A percentile compares a stretch with the other conserved stretches of the same genome.
Conservation (phyloP, 2,329 filamentous ascomycete species). For the Paracorniculantispora psalliotae region DNA sequence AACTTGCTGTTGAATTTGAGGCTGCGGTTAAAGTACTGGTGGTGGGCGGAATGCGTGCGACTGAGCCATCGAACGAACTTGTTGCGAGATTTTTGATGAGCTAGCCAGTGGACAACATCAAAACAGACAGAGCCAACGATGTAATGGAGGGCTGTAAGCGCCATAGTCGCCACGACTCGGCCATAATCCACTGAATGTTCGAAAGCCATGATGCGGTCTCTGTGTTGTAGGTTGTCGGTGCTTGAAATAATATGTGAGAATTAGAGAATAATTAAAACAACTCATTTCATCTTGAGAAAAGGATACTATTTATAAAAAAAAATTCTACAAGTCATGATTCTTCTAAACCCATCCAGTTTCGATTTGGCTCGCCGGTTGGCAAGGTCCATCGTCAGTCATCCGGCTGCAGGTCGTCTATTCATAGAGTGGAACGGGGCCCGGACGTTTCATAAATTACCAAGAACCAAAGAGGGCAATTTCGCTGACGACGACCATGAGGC, state of each 20-base stretch:
- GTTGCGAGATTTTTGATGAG: constrained; percentile 10
- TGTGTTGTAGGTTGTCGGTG: neutral
- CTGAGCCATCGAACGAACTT: constrained; percentile 11
- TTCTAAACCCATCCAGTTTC: neutral
- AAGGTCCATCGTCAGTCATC: neutral
- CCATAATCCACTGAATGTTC: neutral
- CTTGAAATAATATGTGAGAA: neutral
- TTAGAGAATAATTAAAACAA: neutral
- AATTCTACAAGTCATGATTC: neutral
- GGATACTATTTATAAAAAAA: neutral
- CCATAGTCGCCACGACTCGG: neutral
- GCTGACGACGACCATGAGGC: neutral
- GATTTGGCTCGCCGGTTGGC: neutral
- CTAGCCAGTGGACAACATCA: constrained; percentile 13
- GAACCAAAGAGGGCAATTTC: neutral
- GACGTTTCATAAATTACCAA: neutral
- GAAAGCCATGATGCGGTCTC: neutral
- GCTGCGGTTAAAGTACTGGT: constrained; percentile 13
- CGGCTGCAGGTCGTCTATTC: neutral
- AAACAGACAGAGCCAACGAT: constrained; percentile 11
- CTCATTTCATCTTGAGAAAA: neutral
- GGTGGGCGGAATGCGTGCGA: constrained; percentile 12
- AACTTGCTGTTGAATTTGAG: constrained; percentile 12
- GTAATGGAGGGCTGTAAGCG: constrained; percentile 4
- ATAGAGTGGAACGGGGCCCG: neutral